Evolutionary conservation across 176 grass and related monocot species (phyloP).

Genomic region (Rhynchospora pubera): DNA sequence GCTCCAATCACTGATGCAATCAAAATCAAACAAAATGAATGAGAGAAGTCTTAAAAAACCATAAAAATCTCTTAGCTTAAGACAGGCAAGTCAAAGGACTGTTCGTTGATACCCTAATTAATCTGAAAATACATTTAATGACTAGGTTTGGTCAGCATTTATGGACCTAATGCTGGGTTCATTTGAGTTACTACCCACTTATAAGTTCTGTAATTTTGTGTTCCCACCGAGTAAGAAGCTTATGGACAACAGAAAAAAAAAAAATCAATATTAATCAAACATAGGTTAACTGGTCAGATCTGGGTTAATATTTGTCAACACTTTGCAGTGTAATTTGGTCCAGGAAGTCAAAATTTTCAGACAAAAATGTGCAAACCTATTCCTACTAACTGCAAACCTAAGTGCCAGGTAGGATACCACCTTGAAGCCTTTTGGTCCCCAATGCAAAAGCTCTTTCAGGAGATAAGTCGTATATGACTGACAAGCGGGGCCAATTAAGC

Average conservation of each 20-base stretch:
- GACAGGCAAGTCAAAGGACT: neutral
- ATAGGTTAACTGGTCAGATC: neutral
- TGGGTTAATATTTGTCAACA: neutral
- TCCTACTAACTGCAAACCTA: neutral
- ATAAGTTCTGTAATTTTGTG: neutral
- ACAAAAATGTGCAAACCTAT: neutral
- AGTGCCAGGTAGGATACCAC: conserved; percentile 13
- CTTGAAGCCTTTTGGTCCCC: conserved; percentile 52
- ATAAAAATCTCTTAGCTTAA: neutral
- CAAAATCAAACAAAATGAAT: conserved; percentile 9
- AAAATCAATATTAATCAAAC: neutral
- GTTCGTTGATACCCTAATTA: conserved; percentile 4
- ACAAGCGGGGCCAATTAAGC: conserved; percentile 68
- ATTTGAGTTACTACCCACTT: neutral
- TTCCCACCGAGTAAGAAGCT: neutral
- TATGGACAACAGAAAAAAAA: neutral
- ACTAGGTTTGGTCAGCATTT: neutral
- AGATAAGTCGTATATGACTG: conserved; percentile 73
- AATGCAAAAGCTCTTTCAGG: conserved; percentile 43
- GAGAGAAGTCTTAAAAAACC: neutral
- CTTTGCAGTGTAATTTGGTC: neutral
- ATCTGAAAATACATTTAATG: neutral
- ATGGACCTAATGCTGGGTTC: neutral
- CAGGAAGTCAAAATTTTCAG: neutral
- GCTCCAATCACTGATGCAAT: conserved; percentile 53